Conservation (phyloP, 306 rosid species). For the Acacia crassicarpa region DNA sequence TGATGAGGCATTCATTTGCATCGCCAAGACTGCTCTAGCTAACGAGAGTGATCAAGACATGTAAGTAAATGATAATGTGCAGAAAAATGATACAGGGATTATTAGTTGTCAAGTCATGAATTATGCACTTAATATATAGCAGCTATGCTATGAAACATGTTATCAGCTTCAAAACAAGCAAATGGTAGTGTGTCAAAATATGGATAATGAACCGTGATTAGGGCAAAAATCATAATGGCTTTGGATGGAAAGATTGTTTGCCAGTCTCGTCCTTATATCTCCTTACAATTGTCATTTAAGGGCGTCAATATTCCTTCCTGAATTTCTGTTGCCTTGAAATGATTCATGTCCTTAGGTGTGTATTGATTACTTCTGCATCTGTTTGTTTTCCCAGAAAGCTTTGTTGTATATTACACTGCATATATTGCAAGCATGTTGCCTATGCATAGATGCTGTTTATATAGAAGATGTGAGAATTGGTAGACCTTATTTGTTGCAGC, state of each 20-base stretch:
- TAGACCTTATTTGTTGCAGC: background rate
- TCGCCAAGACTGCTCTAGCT: conserved; percentile 86
- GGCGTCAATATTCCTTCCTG: background rate
- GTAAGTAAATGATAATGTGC: conserved; percentile 45
- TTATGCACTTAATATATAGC: background rate
- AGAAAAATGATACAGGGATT: background rate
- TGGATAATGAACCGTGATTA: background rate
- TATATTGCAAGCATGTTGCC: background rate
- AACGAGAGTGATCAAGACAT: conserved; percentile 80
- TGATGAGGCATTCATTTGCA: conserved; percentile 81
- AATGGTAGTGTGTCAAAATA: background rate
- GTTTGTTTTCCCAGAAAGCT: background rate
- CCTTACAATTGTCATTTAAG: background rate
- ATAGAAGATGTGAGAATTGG: background rate
- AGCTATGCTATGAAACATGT: background rate
- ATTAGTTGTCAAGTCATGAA: background rate
- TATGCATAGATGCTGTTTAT: background rate
- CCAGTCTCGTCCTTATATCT: background rate
- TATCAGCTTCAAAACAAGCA: background rate
- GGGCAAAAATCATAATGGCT: background rate
- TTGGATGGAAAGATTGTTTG: background rate
- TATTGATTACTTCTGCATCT: background rate
- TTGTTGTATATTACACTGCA: background rate
- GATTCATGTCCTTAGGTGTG: background rate
- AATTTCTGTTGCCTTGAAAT: background rate